phyloP scores from a whole-genome alignment of 2,329 filamentous ascomycete genomes.

The Dactylella cylindrospora region DNA sequence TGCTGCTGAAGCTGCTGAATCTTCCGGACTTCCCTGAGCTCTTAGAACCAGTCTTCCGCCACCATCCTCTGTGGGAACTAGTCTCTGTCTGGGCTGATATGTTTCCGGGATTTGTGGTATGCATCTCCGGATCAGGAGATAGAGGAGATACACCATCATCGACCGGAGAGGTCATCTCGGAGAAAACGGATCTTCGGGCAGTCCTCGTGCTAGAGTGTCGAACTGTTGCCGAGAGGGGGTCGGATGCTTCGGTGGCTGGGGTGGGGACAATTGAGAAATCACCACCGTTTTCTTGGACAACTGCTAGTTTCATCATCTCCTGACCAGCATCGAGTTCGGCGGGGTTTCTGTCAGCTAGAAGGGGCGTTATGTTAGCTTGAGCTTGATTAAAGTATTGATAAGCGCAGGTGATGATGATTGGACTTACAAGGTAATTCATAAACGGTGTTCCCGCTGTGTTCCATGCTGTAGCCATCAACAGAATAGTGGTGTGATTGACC shows the following conservation, averaged over 20 bases:
- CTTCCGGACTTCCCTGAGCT: slow-evolving; percentile 23
- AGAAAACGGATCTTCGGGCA: slow-evolving; percentile 37
- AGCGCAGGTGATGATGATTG: too few relatives aligned
- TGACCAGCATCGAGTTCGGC: slow-evolving; percentile 31
- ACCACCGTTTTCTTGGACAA: slow-evolving; percentile 31
- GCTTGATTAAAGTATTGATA: too few relatives aligned
- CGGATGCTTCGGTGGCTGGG: slow-evolving; percentile 38
- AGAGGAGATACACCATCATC: slow-evolving; percentile 33
- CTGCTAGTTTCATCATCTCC: slow-evolving; percentile 27
- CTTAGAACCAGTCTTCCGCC: slow-evolving; percentile 34
- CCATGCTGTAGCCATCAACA: too few relatives aligned
- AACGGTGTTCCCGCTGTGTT: too few relatives aligned
- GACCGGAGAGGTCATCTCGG: slow-evolving; percentile 32
- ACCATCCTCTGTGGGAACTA: too few relatives aligned
- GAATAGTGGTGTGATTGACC: too few relatives aligned
- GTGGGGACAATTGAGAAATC: slow-evolving; percentile 40
- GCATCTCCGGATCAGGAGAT: slow-evolving; percentile 38
- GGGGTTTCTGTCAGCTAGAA: slow-evolving; percentile 34
- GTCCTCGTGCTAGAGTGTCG: slow-evolving; percentile 26
- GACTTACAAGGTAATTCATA: slow-evolving; percentile 39
- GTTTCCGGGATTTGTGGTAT: slow-evolving; percentile 15
- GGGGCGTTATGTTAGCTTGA: slow-evolving; percentile 12
- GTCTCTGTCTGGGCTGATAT: slow-evolving; percentile 17
- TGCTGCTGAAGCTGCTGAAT: slow-evolving; percentile 33
- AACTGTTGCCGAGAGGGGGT: slow-evolving; percentile 24